These are phyloP conservation scores for Phytopythium oedochilum DNA, from an alignment of 352 stramenopile genomes.

Conservation along the genomic window DNA sequence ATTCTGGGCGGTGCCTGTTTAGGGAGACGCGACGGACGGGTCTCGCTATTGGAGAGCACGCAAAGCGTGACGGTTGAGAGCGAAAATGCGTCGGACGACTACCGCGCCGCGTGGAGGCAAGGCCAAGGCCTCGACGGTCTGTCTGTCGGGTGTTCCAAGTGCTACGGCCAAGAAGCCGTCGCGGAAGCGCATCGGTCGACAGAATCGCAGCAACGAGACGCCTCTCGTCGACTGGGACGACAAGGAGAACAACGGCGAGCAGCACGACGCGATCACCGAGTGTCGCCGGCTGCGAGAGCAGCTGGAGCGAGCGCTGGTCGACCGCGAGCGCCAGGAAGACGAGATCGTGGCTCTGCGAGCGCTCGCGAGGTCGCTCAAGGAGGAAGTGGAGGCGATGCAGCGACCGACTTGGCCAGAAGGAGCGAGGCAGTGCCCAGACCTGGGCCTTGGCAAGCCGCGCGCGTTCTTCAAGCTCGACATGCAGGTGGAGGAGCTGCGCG, in stretches of 20 bases:
- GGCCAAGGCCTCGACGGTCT: background rate
- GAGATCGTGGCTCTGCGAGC: slow-evolving; percentile 55
- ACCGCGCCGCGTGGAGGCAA: background rate
- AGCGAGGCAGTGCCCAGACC: too few species aligned
- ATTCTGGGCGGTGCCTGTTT: slow-evolving; percentile 1
- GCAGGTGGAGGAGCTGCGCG: slow-evolving; percentile 32
- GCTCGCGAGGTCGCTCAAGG: slow-evolving; percentile 45
- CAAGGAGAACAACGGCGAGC: slow-evolving; percentile 8
- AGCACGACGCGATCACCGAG: slow-evolving; percentile 10
- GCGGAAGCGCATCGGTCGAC: background rate
- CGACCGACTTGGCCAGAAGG: too few species aligned
- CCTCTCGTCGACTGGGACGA: background rate
- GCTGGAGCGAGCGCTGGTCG: slow-evolving; percentile 32
- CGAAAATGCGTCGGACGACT: background rate
- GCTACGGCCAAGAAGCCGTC: background rate
- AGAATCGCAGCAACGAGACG: background rate
- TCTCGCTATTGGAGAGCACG: background rate
- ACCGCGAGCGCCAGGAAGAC: slow-evolving; percentile 50
- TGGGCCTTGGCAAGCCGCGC: slow-evolving; percentile 9
- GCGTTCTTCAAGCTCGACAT: slow-evolving; percentile 52
- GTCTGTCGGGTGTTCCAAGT: background rate
- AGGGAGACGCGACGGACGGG: background rate
- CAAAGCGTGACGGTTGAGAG: background rate
- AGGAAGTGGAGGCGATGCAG: slow-evolving; percentile 44
- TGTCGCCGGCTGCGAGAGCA: slow-evolving; percentile 41